These are phyloP conservation scores for Trichosanthes truncata DNA, from an alignment of 306 rosid species.

Conservation along the genomic window DNA sequence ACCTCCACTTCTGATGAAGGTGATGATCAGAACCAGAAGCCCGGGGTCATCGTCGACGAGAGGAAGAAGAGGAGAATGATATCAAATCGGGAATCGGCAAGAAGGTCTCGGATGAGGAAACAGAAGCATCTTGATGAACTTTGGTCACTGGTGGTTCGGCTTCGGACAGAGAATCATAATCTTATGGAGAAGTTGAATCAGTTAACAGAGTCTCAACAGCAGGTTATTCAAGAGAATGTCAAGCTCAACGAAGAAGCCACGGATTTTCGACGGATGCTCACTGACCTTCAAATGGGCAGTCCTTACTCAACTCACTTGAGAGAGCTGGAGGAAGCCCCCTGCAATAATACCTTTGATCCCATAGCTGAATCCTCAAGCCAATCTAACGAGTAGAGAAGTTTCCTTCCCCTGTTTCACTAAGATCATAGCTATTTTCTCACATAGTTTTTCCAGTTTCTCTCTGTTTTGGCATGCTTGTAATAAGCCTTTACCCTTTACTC, in stretches of 20 bases:
- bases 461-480: conserved; percentile 2
- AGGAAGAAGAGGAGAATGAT: conserved; percentile 7
- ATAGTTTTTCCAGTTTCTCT: background rate
- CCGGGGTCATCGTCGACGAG: background rate
- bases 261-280: background rate
- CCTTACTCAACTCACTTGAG: background rate
- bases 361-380: background rate
- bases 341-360: background rate
- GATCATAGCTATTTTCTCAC: background rate
- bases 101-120: conserved; percentile 9
- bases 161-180: background rate
- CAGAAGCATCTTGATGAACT: conserved; percentile 12
- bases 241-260: background rate
- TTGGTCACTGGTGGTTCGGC: conserved; percentile 3
- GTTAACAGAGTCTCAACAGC: background rate
- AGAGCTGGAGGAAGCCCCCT: conserved; percentile 1
- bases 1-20: conserved; percentile 6
- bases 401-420: background rate
- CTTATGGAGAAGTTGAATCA: conserved; percentile 8
- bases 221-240: conserved; percentile 1
- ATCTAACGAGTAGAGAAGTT: background rate
- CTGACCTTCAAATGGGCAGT: background rate
- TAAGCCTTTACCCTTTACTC: background rate
- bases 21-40: background rate
- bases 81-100: conserved; percentile 6